Evolutionary conservation across 441 rosid species (phyloP).

Genomic region (Isatis lusitanica): DNA sequence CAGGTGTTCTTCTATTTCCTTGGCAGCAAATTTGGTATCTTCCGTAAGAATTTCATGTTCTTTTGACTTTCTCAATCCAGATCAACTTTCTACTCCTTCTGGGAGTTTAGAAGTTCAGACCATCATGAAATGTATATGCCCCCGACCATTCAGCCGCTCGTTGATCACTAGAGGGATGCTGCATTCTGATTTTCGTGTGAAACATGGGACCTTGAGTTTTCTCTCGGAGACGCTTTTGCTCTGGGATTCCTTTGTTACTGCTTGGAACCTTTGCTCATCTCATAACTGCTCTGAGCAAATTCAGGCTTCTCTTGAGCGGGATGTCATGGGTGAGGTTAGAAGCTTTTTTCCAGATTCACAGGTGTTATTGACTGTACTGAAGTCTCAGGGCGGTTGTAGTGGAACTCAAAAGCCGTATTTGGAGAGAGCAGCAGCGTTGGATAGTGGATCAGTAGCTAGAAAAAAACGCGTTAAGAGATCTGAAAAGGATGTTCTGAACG

Average conservation of each 20-base stretch:
- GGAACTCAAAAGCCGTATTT: conserved; percentile 34
- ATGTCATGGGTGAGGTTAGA: conserved; percentile 65
- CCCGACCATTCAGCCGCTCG: conserved; percentile 73
- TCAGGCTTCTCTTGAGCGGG: conserved; percentile 58
- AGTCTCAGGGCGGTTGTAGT: conserved; percentile 45
- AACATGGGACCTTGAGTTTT: conserved; percentile 82
- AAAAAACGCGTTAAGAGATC: conserved; percentile 47
- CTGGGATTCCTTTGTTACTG: conserved; percentile 58
- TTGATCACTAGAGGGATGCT: conserved; percentile 84
- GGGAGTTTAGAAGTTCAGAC: conserved; percentile 54
- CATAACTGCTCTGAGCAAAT: conserved; percentile 39
- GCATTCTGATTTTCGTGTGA: conserved; percentile 77
- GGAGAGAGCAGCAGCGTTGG: conserved; percentile 57
- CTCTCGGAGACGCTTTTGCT: conserved; percentile 75
- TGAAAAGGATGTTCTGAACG: conserved; percentile 37
- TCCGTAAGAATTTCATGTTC: conserved; percentile 54
- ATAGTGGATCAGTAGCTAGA: conserved; percentile 29
- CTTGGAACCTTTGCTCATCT: conserved; percentile 40
- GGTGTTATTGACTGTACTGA: conserved; percentile 65
- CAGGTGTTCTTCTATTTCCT: conserved; percentile 82
- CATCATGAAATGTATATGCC: conserved; percentile 69
- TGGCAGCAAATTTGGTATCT: conserved; percentile 78
- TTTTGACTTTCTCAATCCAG: conserved; percentile 56
- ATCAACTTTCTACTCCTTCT: conserved; percentile 45
- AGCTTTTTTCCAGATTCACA: conserved; percentile 82